Evolutionary conservation across 2,329 filamentous ascomycete genomes (phyloP).

Genomic region (Pseudogymnoascus sp.): DNA sequence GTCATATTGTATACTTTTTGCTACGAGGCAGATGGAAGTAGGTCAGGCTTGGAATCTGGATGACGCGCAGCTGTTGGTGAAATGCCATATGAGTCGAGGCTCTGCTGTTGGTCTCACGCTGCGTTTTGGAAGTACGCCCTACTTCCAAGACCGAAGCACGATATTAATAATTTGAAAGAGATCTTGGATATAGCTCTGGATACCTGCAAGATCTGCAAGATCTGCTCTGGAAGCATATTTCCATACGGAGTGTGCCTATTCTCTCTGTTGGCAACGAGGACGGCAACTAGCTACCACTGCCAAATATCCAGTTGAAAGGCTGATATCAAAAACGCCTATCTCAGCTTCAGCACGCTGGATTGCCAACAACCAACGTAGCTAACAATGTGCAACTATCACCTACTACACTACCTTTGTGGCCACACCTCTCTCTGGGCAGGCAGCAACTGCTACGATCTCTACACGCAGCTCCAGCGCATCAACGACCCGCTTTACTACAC

Average conservation of each 20-base stretch:
- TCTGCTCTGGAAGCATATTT: not conserved
- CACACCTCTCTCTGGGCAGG: conserved; percentile 24
- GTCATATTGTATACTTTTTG: not conserved
- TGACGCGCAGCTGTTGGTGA: not conserved
- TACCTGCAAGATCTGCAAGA: not conserved
- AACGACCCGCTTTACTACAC: conserved; percentile 21
- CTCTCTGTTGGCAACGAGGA: not conserved
- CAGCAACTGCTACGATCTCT: conserved; percentile 25
- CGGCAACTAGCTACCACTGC: not conserved
- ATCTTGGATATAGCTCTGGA: not conserved
- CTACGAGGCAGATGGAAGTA: not conserved
- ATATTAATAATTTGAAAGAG: not conserved
- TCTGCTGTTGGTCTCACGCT: not conserved
- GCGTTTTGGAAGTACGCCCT: not conserved
- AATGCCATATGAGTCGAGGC: conserved; percentile 3
- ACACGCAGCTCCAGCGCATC: conserved; percentile 26
- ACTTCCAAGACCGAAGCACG: not conserved
- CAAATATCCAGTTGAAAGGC: not conserved
- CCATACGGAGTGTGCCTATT: not conserved
- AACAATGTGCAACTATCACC: conserved; percentile 27
- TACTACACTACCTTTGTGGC: conserved; percentile 23
- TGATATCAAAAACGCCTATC: not conserved
- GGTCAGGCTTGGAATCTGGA: not conserved
- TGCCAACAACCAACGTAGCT: not conserved
- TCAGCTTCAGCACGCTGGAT: not conserved